Base-by-base conservation (phyloP, 2,329 filamentous ascomycete species). In the Blastomyces parvus region DNA sequence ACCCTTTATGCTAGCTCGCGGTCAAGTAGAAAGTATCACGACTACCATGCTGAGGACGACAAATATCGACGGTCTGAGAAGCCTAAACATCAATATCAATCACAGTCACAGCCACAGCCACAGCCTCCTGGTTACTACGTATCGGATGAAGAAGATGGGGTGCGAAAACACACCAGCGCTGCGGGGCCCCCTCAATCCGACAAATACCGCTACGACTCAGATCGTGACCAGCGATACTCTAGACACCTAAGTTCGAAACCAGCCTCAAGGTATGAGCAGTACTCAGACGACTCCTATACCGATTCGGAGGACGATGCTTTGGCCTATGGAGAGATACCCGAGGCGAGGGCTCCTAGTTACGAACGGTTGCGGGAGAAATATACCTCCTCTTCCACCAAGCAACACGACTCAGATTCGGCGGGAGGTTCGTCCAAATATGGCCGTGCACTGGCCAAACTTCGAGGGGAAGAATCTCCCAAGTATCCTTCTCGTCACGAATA, bases 311-410 rank as follows among this genome's bases (percentile, higher is more conserved):
- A 66, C 19, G 72, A 76, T 57, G 70, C 67, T 50, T 68, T 77
- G n/a, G 74, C 74, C 3, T 77, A 77, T 61, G 75, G 75, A 1
- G 74, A 76, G 19, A 40, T 63, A 40, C 62, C 64, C 30, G 63
- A 64, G 33, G 65, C 58, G 8, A 42, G 25, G 8, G 40, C n/a
- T 17, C 40, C 58, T 8, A 46, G 40, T 46, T 48, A 48, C 27
- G 58, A 48, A 14, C 58, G 42, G 14, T 36, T 48, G 58, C 58
- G 58, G 25, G 42, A 59, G 30, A 48, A 64, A 33, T 63, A 65
- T 38, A 33, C 50, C 25, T 17, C 8, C 8, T 46, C 60, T 22
- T 44, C 46, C 33, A 57, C 55, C 19, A 40, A 61, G 53, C 25
- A 60, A 64, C 48, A 62, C 65, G 56, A 64, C 63, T 56, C 38